Evolutionary conservation across 139 green algal species (phyloP), one percentile per base, ranked within the genome.

Genomic region (Chlorella sp.): DNA sequence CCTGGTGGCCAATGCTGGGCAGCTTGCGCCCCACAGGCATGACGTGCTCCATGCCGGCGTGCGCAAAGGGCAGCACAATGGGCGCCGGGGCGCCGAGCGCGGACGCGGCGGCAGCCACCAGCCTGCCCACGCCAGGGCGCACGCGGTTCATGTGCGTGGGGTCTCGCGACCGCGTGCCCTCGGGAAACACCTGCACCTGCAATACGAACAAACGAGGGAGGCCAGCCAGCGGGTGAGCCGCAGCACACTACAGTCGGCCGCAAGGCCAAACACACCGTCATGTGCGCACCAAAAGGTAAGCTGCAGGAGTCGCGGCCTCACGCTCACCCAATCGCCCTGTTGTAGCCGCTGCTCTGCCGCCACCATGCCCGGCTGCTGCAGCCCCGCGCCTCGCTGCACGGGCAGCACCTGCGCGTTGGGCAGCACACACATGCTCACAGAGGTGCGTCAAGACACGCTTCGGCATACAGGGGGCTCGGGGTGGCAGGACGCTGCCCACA

Each of bases 171-270:
- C 93, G 86, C 14, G 88, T 97, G 74, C 93, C 93, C 77, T 97
- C 93, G 0, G 93, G 93, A 67, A 97, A 97, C 26, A 97, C 90
- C 86, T 97, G 93, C 69, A 97, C 90, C 62, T 67, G 62, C 62
- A 64, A n/a, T n/a, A n/a, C n/a, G n/a, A n/a, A n/a, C n/a, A n/a
- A n/a, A n/a, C n/a, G n/a, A n/a, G n/a, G n/a, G n/a, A n/a, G n/a
- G n/a, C n/a, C n/a, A n/a, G n/a, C n/a, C n/a, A n/a, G n/a, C n/a
- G n/a, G n/a, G n/a, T n/a, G n/a, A n/a, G n/a, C n/a, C n/a, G n/a
- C n/a, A n/a, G n/a, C n/a, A n/a, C n/a, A n/a, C n/a, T n/a, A n/a
- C n/a, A n/a, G n/a, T n/a, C n/a, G n/a, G n/a, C n/a, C n/a, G n/a
- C n/a, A n/a, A n/a, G n/a, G n/a, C n/a, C n/a, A n/a, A n/a, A n/a